Percentiles rank a stretch among this genome's conserved stretches.
phyloP scores from a whole-genome alignment of 176 grass and related monocot genomes.

The Triticum timopheevii region DNA sequence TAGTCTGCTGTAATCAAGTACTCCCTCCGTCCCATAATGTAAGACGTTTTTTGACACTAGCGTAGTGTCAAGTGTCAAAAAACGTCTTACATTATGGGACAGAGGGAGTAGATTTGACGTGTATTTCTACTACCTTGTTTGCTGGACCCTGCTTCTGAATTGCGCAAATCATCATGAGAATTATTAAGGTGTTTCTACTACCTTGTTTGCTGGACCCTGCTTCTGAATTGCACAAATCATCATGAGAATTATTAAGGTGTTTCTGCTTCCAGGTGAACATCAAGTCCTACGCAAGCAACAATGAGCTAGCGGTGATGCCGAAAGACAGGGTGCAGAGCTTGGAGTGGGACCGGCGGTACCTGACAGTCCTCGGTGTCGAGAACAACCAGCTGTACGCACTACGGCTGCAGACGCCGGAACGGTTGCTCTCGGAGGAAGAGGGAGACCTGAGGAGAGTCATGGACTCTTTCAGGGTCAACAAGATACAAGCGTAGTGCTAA shows the following conservation, averaged over 20 bases:
- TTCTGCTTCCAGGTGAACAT: constrained; percentile 72
- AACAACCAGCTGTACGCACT: constrained; percentile 87
- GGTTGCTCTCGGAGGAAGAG: constrained; percentile 73
- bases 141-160: neutral
- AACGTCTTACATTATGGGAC: too few species aligned
- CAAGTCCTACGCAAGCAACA: constrained; percentile 91
- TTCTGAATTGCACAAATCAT: neutral
- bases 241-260: neutral
- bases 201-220: neutral
- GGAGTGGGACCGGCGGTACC: constrained; percentile 88
- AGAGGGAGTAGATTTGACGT: neutral
- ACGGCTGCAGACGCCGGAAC: constrained; percentile 74
- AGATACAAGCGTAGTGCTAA: constrained; percentile 10
- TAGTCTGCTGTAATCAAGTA: neutral
- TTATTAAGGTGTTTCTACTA: constrained; percentile 1
- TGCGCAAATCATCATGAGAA: too few species aligned
- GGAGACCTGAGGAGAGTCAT: constrained; percentile 73
- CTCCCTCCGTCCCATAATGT: too few species aligned
- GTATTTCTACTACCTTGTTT: neutral
- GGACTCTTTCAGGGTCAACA: constrained; percentile 81
- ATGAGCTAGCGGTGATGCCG: constrained; percentile 94
- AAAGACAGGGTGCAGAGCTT: constrained; percentile 72
- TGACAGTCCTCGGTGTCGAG: constrained; percentile 85
- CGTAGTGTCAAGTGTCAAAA: too few species aligned
- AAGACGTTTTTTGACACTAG: too few species aligned